Base-by-base conservation (phyloP, 106 monocot species). In the Dendrobium chrysotoxum region DNA sequence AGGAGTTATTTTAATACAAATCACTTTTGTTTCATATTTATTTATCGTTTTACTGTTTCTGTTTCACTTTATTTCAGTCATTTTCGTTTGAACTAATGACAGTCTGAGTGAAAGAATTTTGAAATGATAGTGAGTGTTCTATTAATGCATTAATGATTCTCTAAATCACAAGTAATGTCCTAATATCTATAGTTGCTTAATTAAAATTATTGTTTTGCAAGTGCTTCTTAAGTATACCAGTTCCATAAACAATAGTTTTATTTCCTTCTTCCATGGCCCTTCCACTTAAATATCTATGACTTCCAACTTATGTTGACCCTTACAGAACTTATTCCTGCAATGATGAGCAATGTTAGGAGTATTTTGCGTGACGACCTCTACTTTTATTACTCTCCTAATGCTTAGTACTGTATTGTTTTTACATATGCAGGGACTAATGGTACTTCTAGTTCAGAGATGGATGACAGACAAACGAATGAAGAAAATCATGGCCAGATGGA, bases 401-500 rank as follows among this genome's bases (percentile, higher is more conserved):
- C 5, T 74, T 74, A 7, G 7, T 28, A 70, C 15, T 13, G 35
- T 31, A 5, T 28, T 70, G 26, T 15, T 70, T 41, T 74, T 35
- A 41, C 21, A 41, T 42, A 9, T n/a, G 74, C 74, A 74, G 58
- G 66, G 45, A 71, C 20, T 18, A 50, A 66, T 71, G 31, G 68
- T 31, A 44, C 15, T 8, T 30, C 46, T 50, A 28, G 28, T 50
- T 77, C 30, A 30, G 28, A 77, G 53, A 25, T 6, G 2, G 53
- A 77, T 68, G 38, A 42, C 3, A 57, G 38, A 77, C 64, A 67
- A 75, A 79, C n/a, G 28, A 45, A 28, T 38, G 46, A 12, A n/a
- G 53, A 50, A 20, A 61, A 73, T 45, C 78, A 40, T 72, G 38
- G 47, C 76, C 77, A 79, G 46, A 40, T 73, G 77, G 83, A 78